Base-by-base conservation (phyloP, 768 basidiomycete species). In the Hebeloma cylindrosporum region DNA sequence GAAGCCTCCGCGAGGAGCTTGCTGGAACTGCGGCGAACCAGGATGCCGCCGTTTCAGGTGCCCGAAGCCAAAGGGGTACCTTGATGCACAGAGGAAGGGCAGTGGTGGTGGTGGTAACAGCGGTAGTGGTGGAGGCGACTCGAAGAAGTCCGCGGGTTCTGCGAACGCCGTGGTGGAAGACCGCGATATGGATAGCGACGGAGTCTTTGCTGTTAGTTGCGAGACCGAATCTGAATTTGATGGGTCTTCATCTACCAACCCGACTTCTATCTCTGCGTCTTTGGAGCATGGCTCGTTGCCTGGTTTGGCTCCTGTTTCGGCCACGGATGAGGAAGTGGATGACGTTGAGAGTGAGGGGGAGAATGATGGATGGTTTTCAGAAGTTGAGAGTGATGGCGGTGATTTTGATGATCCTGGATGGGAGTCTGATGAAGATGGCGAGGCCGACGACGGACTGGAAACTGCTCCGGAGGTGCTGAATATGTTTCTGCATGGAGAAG, bases 21-120 rank as follows among this genome's bases (percentile, higher is more conserved):
- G 64, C 46, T 64, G 51, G 47, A 59, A 56, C 10, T 65, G 65
- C 53, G 59, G 60, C 2, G 47, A 54, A 37, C 50, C 51, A 31
- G 65, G 61, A 1, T 61, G 63, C 40, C 45, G 51, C 22, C 41
- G 42, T 13, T 7, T 28, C 2, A 45, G 61, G 10, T 63, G 60
- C 35, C 47, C 48, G 9, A 37, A 48, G 23, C 45, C 44, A 4
- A 0, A n/a, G n/a, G n/a, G n/a, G n/a, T n/a, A n/a, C n/a, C n/a
- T n/a, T n/a, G n/a, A n/a, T n/a, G n/a, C n/a, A n/a, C n/a, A n/a
- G n/a, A n/a, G n/a, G n/a, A n/a, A n/a, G n/a, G n/a, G n/a, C n/a
- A n/a, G n/a, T n/a, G n/a, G n/a, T n/a, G n/a, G n/a, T n/a, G n/a
- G n/a, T n/a, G n/a, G n/a, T n/a, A n/a, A n/a, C n/a, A n/a, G n/a